Percentiles rank a stretch among this genome's conserved stretches.
These are phyloP conservation scores for Sarocladium strictum DNA, from an alignment of 2,329 filamentous ascomycete genomes.

Conservation along the genomic window DNA sequence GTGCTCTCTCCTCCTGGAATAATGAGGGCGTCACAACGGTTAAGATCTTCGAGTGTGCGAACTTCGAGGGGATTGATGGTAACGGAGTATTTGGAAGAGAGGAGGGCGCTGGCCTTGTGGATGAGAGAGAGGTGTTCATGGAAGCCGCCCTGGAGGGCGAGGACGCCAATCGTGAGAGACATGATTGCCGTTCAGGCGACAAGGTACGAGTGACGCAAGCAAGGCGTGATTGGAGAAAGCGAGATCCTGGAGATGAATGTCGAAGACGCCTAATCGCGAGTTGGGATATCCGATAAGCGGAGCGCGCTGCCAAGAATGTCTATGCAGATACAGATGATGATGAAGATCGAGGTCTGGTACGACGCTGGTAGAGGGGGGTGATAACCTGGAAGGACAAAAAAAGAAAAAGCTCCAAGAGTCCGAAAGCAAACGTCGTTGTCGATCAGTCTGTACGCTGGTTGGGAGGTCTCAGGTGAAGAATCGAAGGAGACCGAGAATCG, in stretches of 20 bases:
- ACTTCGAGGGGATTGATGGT: conserved; percentile 69
- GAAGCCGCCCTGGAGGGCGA: conserved; percentile 88
- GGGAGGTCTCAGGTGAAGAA: too few relatives aligned
- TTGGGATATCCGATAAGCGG: conserved; percentile 9
- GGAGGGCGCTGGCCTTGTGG: conserved; percentile 54
- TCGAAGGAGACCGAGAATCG: too few relatives aligned
- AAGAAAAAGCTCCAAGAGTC: too few relatives aligned
- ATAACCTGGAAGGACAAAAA: too few relatives aligned
- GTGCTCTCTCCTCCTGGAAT: conserved; percentile 95
- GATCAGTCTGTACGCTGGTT: too few relatives aligned
- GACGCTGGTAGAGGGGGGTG: too few relatives aligned
- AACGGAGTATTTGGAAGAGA: conserved; percentile 25
- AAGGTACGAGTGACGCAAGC: too few relatives aligned
- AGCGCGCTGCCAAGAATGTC: conserved; percentile 4
- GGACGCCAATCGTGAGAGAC: conserved; percentile 50
- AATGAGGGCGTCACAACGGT: conserved; percentile 73
- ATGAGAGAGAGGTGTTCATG: conserved; percentile 79
- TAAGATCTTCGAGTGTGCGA: conserved; percentile 66
- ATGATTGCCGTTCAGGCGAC: too few relatives aligned
- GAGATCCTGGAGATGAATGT: background rate
- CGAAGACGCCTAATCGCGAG: too few relatives aligned
- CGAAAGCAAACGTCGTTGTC: too few relatives aligned
- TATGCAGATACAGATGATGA: background rate
- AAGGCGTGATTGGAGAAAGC: too few relatives aligned
- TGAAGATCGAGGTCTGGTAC: too few relatives aligned